A percentile compares a stretch with the other conserved stretches of the same genome.
phyloP scores from a whole-genome alignment of 73 alveolate genomes.

The Symbiodinium natans region DNA sequence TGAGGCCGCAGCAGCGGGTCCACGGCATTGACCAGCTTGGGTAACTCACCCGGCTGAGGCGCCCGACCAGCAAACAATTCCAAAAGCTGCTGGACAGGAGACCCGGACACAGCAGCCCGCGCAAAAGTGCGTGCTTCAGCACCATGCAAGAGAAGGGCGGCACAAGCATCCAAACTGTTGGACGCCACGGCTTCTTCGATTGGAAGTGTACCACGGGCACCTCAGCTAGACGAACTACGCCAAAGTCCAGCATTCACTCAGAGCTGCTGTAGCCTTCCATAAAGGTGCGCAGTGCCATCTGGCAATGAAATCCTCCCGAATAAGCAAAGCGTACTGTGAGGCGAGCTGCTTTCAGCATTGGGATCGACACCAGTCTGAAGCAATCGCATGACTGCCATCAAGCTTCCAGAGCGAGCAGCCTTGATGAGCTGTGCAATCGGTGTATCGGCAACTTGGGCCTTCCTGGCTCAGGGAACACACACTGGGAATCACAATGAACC shows the following conservation, averaged over 20 bases:
- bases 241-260: too few species aligned
- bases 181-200: constrained; percentile 46
- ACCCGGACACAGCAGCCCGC: background rate
- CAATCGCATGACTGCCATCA: constrained; percentile 58
- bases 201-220: constrained; percentile 11
- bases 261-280: too few species aligned
- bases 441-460: background rate
- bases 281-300: too few species aligned
- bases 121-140: background rate
- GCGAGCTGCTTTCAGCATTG: constrained; percentile 20
- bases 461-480: background rate
- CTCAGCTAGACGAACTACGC: background rate
- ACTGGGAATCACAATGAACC: background rate
- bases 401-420: constrained; percentile 50
- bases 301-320: background rate
- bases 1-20: constrained; percentile 77
- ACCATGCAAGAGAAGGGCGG: constrained; percentile 89
- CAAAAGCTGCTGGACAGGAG: constrained; percentile 22
- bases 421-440: constrained; percentile 40
- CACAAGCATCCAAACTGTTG: constrained; percentile 64
- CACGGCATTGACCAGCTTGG: constrained; percentile 66
- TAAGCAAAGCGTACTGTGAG: background rate
- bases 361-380: constrained; percentile 67
- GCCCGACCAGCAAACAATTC: constrained; percentile 61
- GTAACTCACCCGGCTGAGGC: constrained; percentile 60